Evolutionary conservation across 306 rosid species (phyloP).

Genomic region (Rosa lucieae): DNA sequence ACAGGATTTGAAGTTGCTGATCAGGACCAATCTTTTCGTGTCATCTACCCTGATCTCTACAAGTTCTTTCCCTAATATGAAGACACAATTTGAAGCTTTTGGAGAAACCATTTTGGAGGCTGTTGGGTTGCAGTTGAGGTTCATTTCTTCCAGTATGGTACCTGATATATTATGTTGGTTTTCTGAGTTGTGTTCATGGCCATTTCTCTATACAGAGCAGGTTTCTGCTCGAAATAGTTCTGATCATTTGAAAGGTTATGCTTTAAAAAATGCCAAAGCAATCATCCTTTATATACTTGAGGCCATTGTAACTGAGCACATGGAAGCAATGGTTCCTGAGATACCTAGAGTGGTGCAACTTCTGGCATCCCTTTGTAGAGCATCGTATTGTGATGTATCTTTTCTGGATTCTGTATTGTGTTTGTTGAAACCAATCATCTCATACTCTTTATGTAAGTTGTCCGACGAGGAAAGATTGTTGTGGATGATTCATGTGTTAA

Average conservation of each 20-base stretch:
- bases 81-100: conserved; percentile 65
- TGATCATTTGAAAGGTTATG: conserved; percentile 63
- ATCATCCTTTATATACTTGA: conserved; percentile 78
- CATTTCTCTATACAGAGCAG: conserved; percentile 45
- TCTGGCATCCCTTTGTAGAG: conserved; percentile 70
- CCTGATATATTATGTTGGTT: conserved; percentile 93
- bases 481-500: conserved; percentile 63
- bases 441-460: conserved; percentile 69
- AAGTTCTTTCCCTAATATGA: conserved; percentile 84
- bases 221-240: conserved; percentile 39
- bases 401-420: conserved; percentile 74
- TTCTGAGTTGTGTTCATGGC: conserved; percentile 80
- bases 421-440: conserved; percentile 78
- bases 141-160: conserved; percentile 64
- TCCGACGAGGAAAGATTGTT: conserved; percentile 63
- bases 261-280: conserved; percentile 82
- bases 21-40: conserved; percentile 60
- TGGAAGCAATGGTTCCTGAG: conserved; percentile 94
- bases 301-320: conserved; percentile 79
- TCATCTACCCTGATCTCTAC: conserved; percentile 73
- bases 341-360: conserved; percentile 79
- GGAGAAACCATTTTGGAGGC: conserved; percentile 91
- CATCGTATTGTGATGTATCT: conserved; percentile 82
- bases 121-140: conserved; percentile 83
- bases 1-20: conserved; percentile 42